Conservation (phyloP, 192 early-diverging fungal species). For the Coemansia sp. region DNA sequence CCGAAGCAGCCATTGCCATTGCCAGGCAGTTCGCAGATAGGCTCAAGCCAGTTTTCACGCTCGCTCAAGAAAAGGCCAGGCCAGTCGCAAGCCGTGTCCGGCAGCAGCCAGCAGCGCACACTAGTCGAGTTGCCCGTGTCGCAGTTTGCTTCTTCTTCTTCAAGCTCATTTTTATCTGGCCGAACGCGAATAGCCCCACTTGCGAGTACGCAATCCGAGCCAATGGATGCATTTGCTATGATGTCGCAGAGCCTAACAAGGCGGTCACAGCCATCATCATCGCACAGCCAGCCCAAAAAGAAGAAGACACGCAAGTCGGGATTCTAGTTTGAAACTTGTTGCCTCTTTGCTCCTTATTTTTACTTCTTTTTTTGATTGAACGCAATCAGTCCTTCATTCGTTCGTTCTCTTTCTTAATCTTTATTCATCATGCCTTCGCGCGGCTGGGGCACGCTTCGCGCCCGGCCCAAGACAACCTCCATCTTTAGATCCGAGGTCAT, state of each 20-base stretch:
- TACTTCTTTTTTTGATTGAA: not conserved
- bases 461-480: conserved; percentile 52
- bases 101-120: conserved; percentile 3
- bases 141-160: not conserved
- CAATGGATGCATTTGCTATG: conserved; percentile 18
- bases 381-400: not conserved
- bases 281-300: conserved; percentile 26
- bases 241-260: conserved; percentile 7
- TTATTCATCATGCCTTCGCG: conserved; percentile 36
- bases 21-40: not conserved
- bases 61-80: not conserved
- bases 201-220: not conserved
- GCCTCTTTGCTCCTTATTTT: not conserved
- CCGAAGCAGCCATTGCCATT: not conserved
- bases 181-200: not conserved
- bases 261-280: conserved; percentile 4
- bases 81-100: not conserved
- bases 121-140: not conserved
- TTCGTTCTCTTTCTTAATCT: not conserved
- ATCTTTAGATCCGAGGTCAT: conserved; percentile 95
- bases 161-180: not conserved
- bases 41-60: not conserved
- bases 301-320: conserved; percentile 39
- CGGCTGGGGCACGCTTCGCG: conserved; percentile 45
- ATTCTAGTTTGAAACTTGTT: conserved; percentile 18